Evolutionary conservation across 768 basidiomycete species (phyloP).

Genomic region (Tricholoma hemisulphureum): DNA sequence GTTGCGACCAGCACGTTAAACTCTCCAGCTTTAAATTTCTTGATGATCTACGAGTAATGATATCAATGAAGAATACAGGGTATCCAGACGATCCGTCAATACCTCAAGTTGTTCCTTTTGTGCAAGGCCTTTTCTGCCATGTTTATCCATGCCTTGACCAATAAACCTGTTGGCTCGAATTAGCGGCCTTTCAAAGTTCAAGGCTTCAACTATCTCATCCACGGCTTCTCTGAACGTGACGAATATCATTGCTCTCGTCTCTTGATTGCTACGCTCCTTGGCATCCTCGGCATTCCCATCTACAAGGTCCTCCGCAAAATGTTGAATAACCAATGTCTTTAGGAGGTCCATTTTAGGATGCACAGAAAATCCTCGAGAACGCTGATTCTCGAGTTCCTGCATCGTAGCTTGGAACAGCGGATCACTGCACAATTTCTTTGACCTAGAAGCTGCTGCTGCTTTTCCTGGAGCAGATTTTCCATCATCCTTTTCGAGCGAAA

Average conservation of each 20-base stretch:
- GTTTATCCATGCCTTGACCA: constrained; percentile 84
- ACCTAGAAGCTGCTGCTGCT: constrained; percentile 41
- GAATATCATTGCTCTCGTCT: constrained; percentile 91
- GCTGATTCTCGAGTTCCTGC: constrained; percentile 62
- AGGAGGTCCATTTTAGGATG: constrained; percentile 95
- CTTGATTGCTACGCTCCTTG: constrained; percentile 29
- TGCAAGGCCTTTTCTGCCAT: constrained; percentile 81
- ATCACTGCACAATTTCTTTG: constrained; percentile 49
- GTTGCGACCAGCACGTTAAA: constrained; percentile 95
- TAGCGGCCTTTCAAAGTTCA: constrained; percentile 75
- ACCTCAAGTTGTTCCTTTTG: constrained; percentile 94
- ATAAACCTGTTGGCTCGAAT: constrained; percentile 85
- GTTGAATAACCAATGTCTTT: constrained; percentile 68
- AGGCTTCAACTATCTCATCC: constrained; percentile 81
- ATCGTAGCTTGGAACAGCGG: constrained; percentile 64
- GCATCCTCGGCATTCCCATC: constrained; percentile 38
- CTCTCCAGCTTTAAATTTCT: constrained; percentile 81
- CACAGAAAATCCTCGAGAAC: constrained; percentile 49
- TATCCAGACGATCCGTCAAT: background rate
- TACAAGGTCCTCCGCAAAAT: constrained; percentile 63
- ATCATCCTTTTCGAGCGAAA: constrained; percentile 39
- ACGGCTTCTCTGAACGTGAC: constrained; percentile 88
- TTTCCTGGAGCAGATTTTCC: constrained; percentile 27
- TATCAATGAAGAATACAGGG: background rate
- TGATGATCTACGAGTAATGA: constrained; percentile 60